These are phyloP conservation scores for Sutorius eximius DNA, from an alignment of 1,284 basidiomycete species.

Conservation along the genomic window DNA sequence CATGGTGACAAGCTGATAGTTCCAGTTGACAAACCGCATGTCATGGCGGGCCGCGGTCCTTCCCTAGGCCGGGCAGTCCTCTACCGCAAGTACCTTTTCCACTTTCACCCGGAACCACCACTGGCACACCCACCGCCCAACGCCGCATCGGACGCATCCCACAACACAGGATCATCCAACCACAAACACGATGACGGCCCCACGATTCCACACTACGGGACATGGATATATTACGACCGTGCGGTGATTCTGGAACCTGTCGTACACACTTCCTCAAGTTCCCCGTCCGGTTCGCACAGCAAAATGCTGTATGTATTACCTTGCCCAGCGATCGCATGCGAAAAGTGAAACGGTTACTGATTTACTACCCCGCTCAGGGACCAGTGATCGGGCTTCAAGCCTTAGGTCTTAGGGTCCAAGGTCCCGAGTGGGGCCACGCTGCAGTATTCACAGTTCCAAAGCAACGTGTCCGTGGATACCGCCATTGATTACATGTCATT, in stretches of 20 bases:
- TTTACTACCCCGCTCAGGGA: not conserved
- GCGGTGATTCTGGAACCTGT: not conserved
- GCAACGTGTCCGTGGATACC: too few species aligned
- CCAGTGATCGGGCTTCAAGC: not conserved
- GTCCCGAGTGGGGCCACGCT: not conserved
- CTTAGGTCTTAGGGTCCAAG: too few species aligned
- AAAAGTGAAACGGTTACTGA: not conserved
- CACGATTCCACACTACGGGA: not conserved
- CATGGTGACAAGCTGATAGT: too few species aligned
- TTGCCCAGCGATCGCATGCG: not conserved
- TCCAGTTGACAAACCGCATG: too few species aligned
- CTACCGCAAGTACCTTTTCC: not conserved
- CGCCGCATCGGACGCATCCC: not conserved
- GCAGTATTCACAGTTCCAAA: too few species aligned
- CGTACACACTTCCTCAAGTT: not conserved
- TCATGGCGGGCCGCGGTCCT: too few species aligned
- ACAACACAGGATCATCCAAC: not conserved
- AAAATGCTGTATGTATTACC: not conserved
- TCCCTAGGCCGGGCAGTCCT: too few species aligned
- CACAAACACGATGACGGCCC: too few species aligned
- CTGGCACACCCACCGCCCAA: not conserved
- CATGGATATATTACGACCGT: not conserved
- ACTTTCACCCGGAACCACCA: not conserved
- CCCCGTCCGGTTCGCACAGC: not conserved
- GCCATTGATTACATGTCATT: too few species aligned